Percentiles rank a stretch among this genome's conserved stretches.
phyloP scores from a whole-genome alignment of 2,329 filamentous ascomycete genomes.

The Beauveria scarabaeidicola region DNA sequence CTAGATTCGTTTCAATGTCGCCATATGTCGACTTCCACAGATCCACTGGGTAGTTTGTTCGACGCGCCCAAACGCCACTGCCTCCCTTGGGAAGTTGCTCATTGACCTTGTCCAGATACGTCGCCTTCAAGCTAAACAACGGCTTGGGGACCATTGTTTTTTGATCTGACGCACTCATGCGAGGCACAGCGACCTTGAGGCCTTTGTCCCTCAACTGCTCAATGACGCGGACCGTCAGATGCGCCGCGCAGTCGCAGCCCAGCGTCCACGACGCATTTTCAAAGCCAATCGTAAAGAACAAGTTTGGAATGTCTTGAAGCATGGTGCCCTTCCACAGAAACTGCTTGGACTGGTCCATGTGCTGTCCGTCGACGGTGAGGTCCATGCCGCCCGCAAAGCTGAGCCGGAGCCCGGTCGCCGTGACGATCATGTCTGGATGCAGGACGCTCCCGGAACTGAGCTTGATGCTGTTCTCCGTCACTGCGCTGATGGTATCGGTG shows the following conservation, averaged over 20 bases:
- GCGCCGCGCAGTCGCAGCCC: conserved; percentile 45
- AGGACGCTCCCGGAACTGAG: conserved; percentile 37
- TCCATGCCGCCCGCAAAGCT: conserved; percentile 44
- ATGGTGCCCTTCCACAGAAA: conserved; percentile 53
- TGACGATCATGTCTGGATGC: conserved; percentile 53
- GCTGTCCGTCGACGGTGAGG: conserved; percentile 41
- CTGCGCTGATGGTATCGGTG: conserved; percentile 37
- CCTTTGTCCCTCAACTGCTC: conserved; percentile 38
- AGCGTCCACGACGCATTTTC: conserved; percentile 54
- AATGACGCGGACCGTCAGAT: conserved; percentile 41
- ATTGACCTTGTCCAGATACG: conserved; percentile 38
- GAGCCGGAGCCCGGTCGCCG: conserved; percentile 54
- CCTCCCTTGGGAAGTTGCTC: conserved; percentile 39
- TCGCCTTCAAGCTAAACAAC: conserved; percentile 38
- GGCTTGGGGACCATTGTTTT: conserved; percentile 29
- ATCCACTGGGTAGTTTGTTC: conserved; percentile 22
- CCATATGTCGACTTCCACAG: conserved; percentile 8
- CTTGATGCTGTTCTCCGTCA: conserved; percentile 34
- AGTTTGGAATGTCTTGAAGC: conserved; percentile 55
- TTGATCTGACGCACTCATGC: conserved; percentile 22
- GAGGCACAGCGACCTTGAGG: conserved; percentile 34
- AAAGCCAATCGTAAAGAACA: conserved; percentile 51
- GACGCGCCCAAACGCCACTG: conserved; percentile 24
- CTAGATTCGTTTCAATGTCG: not conserved
- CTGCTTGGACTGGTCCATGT: conserved; percentile 33